Evolutionary conservation across 2,329 filamentous ascomycete genomes (phyloP).

Genomic region (Pyricularia sp.): DNA sequence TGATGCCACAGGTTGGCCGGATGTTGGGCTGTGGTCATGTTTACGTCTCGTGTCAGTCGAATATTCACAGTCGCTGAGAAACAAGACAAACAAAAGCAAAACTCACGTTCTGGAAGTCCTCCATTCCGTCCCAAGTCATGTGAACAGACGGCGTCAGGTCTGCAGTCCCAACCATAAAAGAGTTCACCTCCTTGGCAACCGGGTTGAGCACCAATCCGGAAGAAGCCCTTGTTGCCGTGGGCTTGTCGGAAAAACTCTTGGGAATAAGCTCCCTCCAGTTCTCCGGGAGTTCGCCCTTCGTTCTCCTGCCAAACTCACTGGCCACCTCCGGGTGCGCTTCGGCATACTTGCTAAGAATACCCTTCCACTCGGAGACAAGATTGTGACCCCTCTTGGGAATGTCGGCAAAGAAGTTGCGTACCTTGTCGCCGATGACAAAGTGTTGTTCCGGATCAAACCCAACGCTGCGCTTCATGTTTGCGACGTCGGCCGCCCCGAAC

Average conservation of each 20-base stretch:
- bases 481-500: constrained; percentile 42
- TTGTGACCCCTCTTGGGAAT: constrained; percentile 33
- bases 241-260: constrained; percentile 33
- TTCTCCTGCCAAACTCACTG: constrained; percentile 34
- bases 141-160: constrained; percentile 36
- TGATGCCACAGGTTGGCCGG: constrained; percentile 13
- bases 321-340: constrained; percentile 15
- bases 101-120: constrained; percentile 39
- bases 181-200: constrained; percentile 27
- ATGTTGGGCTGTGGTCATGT: constrained; percentile 10
- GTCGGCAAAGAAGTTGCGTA: constrained; percentile 42
- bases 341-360: constrained; percentile 17
- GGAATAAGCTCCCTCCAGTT: constrained; percentile 44
- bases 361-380: constrained; percentile 37
- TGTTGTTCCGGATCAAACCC: constrained; percentile 38
- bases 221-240: constrained; percentile 38
- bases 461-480: constrained; percentile 40
- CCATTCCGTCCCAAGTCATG: constrained; percentile 39
- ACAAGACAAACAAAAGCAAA: not conserved
- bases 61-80: not conserved
- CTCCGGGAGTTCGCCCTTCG: constrained; percentile 34
- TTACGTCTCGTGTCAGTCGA: not conserved
- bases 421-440: constrained; percentile 33
- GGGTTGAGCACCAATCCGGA: constrained; percentile 39
- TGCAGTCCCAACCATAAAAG: constrained; percentile 36